Evolutionary conservation across 1,139 yeast genomes (phyloP), one percentile per base, ranked within the genome.

Genomic region (Kazachstania sp.): DNA sequence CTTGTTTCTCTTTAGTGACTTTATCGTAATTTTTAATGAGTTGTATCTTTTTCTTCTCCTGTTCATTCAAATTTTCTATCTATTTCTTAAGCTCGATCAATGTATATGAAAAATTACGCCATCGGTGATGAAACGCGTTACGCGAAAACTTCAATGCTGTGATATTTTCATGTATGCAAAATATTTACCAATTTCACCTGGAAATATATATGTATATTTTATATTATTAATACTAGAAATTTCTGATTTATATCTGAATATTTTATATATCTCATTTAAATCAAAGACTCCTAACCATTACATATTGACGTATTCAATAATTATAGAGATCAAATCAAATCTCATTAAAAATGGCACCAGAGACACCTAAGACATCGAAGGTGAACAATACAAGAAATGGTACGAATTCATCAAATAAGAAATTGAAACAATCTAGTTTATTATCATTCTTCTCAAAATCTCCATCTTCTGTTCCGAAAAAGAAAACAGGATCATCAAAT

Each of bases 391-490:
- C 34, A 7, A 52, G 48, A 29, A 44, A 51, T 48, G 49, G 47
- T 15, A 47, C 36, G 7, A 44, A 54, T n/a, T 56, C 66, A 1
- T 56, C 62, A 4, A 64, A 65, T 26, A 58, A 60, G 55, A 71
- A 70, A 52, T 63, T 71, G 71, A 79, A 78, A 56, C 85, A 80
- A 62, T 69, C 74, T 53, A 70, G 78, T 15, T 66, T 80, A 54
- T 70, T 79, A 70, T 72, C 83, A 8, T 80, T 80, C 60, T 80
- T 80, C 63, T 53, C 65, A 15, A 56, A 19, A 11, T 35, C 53
- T 7, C n/a, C 55, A n/a, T n/a, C n/a, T 13, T 49, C 50, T 11
- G 39, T 47, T 6, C 45, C 57, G 9, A 45, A 44, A 2, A 40
- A 46, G 15, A 46, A 19, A 6, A 55, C 54, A 7, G 30, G 18